Evolutionary conservation across 345 rosid species (phyloP).

Genomic region (Salix dunnii): DNA sequence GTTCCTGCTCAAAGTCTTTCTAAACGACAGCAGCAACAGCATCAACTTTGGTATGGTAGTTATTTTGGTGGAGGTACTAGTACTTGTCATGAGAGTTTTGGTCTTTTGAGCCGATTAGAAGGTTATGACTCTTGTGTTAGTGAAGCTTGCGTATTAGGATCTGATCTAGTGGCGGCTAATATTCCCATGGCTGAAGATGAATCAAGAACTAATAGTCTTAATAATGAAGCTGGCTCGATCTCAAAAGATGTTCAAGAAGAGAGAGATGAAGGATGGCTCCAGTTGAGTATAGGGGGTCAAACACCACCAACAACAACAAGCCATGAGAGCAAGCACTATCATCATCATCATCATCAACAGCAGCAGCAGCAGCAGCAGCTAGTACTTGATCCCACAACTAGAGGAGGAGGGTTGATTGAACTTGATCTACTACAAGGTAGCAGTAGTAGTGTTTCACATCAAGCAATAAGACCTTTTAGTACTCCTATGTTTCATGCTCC

Average conservation of each 20-base stretch:
- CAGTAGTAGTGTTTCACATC: conserved; percentile 17
- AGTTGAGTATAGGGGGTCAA: conserved; percentile 61
- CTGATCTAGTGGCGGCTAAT: conserved; percentile 36
- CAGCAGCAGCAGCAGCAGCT: conserved; percentile 6
- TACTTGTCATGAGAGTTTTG: conserved; percentile 13
- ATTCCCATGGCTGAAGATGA: conserved; percentile 80
- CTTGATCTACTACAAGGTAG: conserved; percentile 61
- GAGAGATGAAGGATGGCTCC: conserved; percentile 69
- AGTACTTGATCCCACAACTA: conserved; percentile 33
- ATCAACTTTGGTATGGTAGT: conserved; percentile 31
- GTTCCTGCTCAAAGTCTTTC: conserved; percentile 51
- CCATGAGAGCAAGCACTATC: conserved; percentile 21
- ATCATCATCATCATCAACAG: neutral
- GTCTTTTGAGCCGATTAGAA: conserved; percentile 49
- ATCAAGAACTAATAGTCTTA: conserved; percentile 59
- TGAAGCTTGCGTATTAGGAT: conserved; percentile 42
- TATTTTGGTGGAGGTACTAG: conserved; percentile 16
- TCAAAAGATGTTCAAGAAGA: conserved; percentile 48
- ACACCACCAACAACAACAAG: conserved; percentile 4
- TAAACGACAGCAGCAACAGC: conserved; percentile 21
- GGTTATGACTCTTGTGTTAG: conserved; percentile 38
- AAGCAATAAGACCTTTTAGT: conserved; percentile 11
- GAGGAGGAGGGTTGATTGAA: conserved; percentile 44
- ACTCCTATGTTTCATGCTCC: conserved; percentile 39
- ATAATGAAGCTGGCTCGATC: conserved; percentile 50